Conservation (phyloP, 2,329 filamentous ascomycete species). For the Oidium heveae region DNA sequence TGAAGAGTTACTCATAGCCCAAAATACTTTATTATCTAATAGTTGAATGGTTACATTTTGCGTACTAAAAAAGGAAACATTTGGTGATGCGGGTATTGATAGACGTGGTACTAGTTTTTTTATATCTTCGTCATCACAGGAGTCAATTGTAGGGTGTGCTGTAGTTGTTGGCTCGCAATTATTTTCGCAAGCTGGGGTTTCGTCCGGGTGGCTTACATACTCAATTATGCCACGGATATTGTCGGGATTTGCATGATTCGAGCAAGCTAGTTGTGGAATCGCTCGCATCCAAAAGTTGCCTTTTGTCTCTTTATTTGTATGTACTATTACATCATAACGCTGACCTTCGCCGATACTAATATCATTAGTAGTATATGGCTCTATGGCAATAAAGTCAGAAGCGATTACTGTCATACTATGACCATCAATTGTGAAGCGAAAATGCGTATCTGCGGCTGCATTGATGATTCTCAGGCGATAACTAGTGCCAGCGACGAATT, state of each 20-base stretch:
- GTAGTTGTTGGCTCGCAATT: constrained; percentile 8
- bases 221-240: constrained; percentile 22
- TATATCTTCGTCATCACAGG: constrained; percentile 12
- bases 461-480: constrained; percentile 24
- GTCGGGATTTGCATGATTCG: constrained; percentile 28
- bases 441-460: constrained; percentile 8
- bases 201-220: constrained; percentile 19
- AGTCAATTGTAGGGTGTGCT: constrained; percentile 8
- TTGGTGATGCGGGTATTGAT: constrained; percentile 3
- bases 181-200: neutral
- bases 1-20: constrained; percentile 22
- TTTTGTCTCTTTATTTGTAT: constrained; percentile 18
- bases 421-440: constrained; percentile 23
- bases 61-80: neutral
- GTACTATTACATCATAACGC: constrained; percentile 19
- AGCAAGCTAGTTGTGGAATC: constrained; percentile 27
- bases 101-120: constrained; percentile 10
- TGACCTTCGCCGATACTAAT: constrained; percentile 23
- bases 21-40: constrained; percentile 6
- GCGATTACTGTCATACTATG: constrained; percentile 31
- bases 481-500: constrained; percentile 16
- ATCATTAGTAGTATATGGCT: constrained; percentile 23
- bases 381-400: constrained; percentile 28
- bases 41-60: neutral
- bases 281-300: constrained; percentile 33